Conservation (phyloP, 805 yeast species). For the Clavispora phyllophila region DNA sequence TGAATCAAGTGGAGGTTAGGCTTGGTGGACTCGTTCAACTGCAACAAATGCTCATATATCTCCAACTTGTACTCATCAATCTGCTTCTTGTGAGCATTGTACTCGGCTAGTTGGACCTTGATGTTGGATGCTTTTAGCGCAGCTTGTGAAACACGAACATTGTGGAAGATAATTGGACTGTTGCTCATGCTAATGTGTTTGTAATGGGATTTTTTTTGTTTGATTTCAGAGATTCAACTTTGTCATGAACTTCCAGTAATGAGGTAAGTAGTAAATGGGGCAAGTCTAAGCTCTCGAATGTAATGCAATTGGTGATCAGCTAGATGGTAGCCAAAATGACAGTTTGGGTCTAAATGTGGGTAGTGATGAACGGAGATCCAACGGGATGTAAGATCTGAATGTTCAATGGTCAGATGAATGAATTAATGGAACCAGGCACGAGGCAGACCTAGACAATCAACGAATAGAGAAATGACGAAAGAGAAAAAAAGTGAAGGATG, state of each 20-base stretch:
- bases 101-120: constrained; percentile 41
- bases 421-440: background rate
- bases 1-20: constrained; percentile 30
- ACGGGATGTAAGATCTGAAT: background rate
- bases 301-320: background rate
- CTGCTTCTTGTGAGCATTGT: constrained; percentile 38
- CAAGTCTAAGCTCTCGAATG: background rate
- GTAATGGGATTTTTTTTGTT: background rate
- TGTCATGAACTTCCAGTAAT: background rate
- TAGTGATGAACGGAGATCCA: background rate
- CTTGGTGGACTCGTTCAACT: constrained; percentile 17
- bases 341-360: background rate
- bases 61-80: constrained; percentile 44
- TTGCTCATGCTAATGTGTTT: constrained; percentile 7
- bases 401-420: background rate
- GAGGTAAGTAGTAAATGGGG: background rate
- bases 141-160: constrained; percentile 26
- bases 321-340: background rate
- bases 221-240: background rate
- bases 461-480: constrained; percentile 4
- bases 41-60: constrained; percentile 30
- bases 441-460: background rate
- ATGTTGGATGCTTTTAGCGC: constrained; percentile 36
- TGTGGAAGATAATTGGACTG: constrained; percentile 14
- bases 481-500: background rate